These are phyloP conservation scores for Exsudoporus frostii DNA, from an alignment of 768 basidiomycete species.

Conservation along the genomic window DNA sequence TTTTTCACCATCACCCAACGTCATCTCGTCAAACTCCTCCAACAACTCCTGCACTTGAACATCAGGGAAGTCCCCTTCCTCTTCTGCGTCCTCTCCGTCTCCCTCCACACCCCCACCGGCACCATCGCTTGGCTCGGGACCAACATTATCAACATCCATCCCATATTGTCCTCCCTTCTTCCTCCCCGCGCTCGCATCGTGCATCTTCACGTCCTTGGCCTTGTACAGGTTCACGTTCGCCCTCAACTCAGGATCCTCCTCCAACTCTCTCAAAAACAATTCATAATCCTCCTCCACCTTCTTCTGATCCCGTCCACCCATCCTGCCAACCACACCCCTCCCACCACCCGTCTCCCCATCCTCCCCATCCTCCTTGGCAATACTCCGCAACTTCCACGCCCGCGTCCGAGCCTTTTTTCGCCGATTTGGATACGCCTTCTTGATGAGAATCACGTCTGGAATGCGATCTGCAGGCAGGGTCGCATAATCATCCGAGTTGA, in stretches of 20 bases:
- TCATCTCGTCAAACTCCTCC: conserved; percentile 92
- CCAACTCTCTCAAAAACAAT: conserved; percentile 87
- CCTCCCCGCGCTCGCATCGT: conserved; percentile 31
- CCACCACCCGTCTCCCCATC: conserved; percentile 75
- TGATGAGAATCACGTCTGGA: conserved; percentile 90
- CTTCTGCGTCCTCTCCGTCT: conserved; percentile 48
- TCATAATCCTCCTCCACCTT: conserved; percentile 98
- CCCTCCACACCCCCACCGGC: conserved; percentile 17
- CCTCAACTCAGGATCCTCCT: conserved; percentile 93
- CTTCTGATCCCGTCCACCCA: conserved; percentile 86
- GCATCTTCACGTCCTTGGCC: conserved; percentile 53
- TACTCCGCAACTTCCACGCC: conserved; percentile 86
- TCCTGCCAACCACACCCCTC: conserved; percentile 83
- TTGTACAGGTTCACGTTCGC: conserved; percentile 86
- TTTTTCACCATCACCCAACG: conserved; percentile 47
- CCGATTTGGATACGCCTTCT: conserved; percentile 93
- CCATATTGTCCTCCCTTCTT: conserved; percentile 29
- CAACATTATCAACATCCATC: conserved; percentile 67
- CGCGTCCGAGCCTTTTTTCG: conserved; percentile 86
- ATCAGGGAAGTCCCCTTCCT: conserved; percentile 87
- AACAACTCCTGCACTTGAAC: conserved; percentile 80
- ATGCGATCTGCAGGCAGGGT: conserved; percentile 60
- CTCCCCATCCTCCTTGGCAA: conserved; percentile 89
- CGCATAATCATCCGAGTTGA: conserved; percentile 87
- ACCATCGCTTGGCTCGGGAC: conserved; percentile 26